Evolutionary conservation across 106 monocot species (phyloP).

Genomic region (Apostasia ramifera): DNA sequence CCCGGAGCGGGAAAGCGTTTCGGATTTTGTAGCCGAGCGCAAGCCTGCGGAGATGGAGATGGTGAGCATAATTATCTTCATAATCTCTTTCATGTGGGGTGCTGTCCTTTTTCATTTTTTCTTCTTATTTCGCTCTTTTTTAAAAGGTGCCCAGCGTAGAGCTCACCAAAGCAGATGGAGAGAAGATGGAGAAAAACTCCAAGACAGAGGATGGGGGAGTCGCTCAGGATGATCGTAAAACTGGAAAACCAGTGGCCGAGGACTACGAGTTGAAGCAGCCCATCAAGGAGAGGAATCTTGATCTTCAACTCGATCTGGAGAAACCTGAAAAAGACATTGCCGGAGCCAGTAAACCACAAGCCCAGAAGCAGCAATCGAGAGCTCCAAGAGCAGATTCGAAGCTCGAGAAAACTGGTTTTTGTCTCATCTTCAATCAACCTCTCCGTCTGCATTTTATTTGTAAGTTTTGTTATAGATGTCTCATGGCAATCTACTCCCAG

Average conservation of each 20-base stretch:
- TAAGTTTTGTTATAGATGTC: background rate
- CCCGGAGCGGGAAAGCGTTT: conserved; percentile 42
- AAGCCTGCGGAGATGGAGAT: conserved; percentile 36
- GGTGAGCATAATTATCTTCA: conserved; percentile 30
- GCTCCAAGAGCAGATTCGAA: conserved; percentile 31
- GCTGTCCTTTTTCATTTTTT: background rate
- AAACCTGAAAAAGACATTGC: conserved; percentile 36
- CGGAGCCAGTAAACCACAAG: conserved; percentile 17
- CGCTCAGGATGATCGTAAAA: conserved; percentile 15
- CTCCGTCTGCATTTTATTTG: background rate
- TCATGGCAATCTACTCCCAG: conserved; percentile 17
- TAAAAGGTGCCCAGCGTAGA: conserved; percentile 22
- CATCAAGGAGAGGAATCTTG: conserved; percentile 32
- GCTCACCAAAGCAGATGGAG: conserved; percentile 23
- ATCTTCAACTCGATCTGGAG: conserved; percentile 57
- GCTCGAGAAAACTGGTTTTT: conserved; percentile 41
- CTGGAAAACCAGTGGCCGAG: conserved; percentile 12
- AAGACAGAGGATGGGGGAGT: conserved; percentile 14
- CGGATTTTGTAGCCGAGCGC: conserved; percentile 18
- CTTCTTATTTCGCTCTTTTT: conserved; percentile 1
- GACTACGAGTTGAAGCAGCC: conserved; percentile 24
- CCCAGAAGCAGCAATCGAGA: conserved; percentile 32
- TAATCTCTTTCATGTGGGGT: background rate
- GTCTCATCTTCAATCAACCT: background rate
- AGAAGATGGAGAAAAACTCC: conserved; percentile 21